Evolutionary conservation across 768 basidiomycete species (phyloP), one percentile per base, ranked within the genome.

Genomic region (Pleurotus tuber-regium): DNA sequence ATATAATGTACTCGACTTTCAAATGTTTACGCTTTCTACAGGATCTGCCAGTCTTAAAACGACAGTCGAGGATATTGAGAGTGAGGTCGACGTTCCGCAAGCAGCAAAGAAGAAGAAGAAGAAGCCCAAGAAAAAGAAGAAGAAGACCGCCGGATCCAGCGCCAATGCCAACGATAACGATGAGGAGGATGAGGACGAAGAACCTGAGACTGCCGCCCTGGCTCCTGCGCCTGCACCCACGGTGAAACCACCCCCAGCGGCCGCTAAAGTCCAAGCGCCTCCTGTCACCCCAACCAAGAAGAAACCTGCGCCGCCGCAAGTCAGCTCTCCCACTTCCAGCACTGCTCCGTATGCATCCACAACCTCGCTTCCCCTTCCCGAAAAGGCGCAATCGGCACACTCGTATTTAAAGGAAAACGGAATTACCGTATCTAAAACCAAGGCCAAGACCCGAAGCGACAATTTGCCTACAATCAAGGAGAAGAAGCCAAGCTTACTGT

Each of bases 41-140:
- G 46, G 29, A 9, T 18, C n/a, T 6, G 16, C 46, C 5, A 72
- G 66, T 54, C 69, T 67, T 43, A 75, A 71, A 60, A 72, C 78
- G 11, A 86, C 84, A 0, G 74, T 86, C 7, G 88, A 89, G 59
- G 87, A 91, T 35, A 84, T 80, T 0, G 85, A 87, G 43, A 89
- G 89, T 43, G 87, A 86, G 61, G 85, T 81, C 28, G 77, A 76
- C 3, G 67, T 65, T 1, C 49, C 60, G 24, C 41, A 63, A 0
- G 59, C 70, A 2, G 42, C 65, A 1, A 67, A 73, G 72, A 89
- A 87, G 65, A 87, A 89, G 66, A 85, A 85, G 65, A 86, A 86
- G 68, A 88, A 87, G 58, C 69, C 77, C 18, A 89, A 86, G 72
- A 90, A 88, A 64, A 88, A 85, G 67, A 83, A 80, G 65, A 78